A percentile compares a stretch with the other conserved stretches of the same genome.
Conservation (phyloP, 257 asterid genomes). For the Cynanchum wilfordii region DNA sequence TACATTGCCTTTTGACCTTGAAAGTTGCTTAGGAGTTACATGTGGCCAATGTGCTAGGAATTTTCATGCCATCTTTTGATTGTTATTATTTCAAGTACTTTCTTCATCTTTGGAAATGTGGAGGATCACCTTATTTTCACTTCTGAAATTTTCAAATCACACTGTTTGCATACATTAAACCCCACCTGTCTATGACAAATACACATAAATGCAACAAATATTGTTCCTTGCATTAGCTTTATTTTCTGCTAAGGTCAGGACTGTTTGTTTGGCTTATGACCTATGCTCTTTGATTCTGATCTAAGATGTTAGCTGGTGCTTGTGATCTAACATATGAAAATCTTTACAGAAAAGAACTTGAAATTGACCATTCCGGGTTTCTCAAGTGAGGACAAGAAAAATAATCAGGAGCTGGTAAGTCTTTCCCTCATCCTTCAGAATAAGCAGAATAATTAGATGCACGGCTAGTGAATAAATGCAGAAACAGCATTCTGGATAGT, state of each 20-base stretch:
- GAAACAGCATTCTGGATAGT: not conserved
- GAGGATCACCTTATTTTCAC: not conserved
- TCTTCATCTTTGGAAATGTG: not conserved
- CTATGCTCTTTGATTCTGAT: not conserved
- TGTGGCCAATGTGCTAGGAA: not conserved
- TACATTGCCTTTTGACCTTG: not conserved
- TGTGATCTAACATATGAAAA: conserved; percentile 22
- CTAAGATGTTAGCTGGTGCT: conserved; percentile 7
- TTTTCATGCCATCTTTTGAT: not conserved
- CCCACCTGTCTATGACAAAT: not conserved
- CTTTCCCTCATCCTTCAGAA: conserved; percentile 7
- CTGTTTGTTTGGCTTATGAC: not conserved
- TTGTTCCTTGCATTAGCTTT: not conserved
- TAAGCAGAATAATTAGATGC: conserved; percentile 1
- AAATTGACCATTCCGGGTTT: conserved; percentile 76
- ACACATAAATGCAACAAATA: not conserved
- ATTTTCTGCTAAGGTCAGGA: not conserved
- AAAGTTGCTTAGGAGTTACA: not conserved
- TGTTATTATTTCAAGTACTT: not conserved
- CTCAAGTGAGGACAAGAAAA: conserved; percentile 71
- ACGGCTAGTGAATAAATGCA: not conserved
- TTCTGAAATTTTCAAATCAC: not conserved
- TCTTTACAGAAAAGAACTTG: conserved; percentile 85
- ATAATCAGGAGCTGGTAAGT: conserved; percentile 51
- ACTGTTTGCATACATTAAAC: not conserved